These are phyloP conservation scores for Rhodosporidiobolus odoratus DNA, from an alignment of 768 basidiomycete species.

Conservation along the genomic window DNA sequence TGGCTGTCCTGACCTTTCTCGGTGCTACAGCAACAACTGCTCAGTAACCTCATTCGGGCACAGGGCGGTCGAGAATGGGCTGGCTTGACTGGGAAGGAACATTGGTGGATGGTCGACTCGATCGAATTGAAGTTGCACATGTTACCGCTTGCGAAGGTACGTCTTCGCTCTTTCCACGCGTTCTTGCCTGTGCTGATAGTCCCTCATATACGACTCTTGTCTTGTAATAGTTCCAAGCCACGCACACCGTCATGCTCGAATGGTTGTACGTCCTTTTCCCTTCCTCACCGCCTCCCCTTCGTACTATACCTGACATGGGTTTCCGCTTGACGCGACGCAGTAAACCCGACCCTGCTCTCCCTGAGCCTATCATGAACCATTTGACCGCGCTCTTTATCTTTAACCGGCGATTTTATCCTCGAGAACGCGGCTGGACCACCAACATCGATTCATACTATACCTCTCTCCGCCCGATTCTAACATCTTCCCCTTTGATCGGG, in stretches of 20 bases:
- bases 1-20: too few species aligned
- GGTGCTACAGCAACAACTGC: slow-evolving; percentile 1
- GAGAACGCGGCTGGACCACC: slow-evolving; percentile 6
- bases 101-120: slow-evolving; percentile 3
- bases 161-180: not conserved
- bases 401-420: slow-evolving; percentile 11
- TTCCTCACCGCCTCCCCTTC: not conserved
- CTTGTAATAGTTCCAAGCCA: not conserved
- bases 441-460: slow-evolving; percentile 8
- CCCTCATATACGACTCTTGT: too few species aligned
- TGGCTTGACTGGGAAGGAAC: not conserved
- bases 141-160: not conserved
- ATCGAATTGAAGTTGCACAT: not conserved
- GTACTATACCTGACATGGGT: too few species aligned
- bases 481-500: not conserved
- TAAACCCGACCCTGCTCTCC: not conserved
- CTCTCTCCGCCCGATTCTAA: not conserved
- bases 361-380: slow-evolving; percentile 2
- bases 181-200: too few species aligned
- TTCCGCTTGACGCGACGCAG: too few species aligned
- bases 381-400: not conserved
- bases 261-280: not conserved
- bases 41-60: not conserved
- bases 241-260: not conserved
- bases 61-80: not conserved